phyloP scores from a whole-genome alignment of 2,329 filamentous ascomycete genomes.

The Rugonectria rugulosa region DNA sequence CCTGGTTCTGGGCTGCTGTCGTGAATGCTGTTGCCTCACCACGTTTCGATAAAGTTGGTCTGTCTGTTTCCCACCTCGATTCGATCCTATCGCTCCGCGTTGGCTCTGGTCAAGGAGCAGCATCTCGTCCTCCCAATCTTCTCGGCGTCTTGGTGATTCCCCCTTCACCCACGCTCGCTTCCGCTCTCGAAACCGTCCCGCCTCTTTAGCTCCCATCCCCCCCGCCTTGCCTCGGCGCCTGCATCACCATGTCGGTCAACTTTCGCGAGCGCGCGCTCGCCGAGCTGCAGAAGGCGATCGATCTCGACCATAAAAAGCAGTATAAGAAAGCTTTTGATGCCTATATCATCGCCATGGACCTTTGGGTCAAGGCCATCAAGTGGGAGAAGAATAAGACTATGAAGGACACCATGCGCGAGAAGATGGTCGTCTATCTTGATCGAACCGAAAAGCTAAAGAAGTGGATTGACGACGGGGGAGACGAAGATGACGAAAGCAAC shows the following conservation, averaged over 20 bases:
- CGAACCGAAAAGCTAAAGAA: conserved; percentile 97
- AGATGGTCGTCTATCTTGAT: conserved; percentile 97
- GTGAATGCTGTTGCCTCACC: conserved; percentile 19
- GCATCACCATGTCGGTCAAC: conserved; percentile 84
- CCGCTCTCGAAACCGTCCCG: neutral
- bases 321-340: conserved; percentile 97
- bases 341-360: conserved; percentile 94
- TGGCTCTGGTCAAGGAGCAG: no score
- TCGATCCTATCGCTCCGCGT: no score
- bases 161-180: conserved; percentile 6
- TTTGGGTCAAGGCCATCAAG: conserved; percentile 98
- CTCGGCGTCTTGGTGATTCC: conserved; percentile 10
- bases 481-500: conserved; percentile 67
- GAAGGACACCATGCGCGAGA: conserved; percentile 96
- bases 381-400: conserved; percentile 99
- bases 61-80: neutral
- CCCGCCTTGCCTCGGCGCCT: conserved; percentile 26
- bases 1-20: conserved; percentile 1
- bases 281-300: conserved; percentile 96
- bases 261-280: conserved; percentile 97
- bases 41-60: conserved; percentile 2
- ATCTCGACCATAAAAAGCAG: conserved; percentile 91
- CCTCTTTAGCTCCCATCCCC: conserved; percentile 16
- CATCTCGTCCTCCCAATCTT: neutral
- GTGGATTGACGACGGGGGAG: conserved; percentile 82